phyloP scores from a whole-genome alignment of 2,329 filamentous ascomycete genomes.

The Trichophyton schoenleinii region DNA sequence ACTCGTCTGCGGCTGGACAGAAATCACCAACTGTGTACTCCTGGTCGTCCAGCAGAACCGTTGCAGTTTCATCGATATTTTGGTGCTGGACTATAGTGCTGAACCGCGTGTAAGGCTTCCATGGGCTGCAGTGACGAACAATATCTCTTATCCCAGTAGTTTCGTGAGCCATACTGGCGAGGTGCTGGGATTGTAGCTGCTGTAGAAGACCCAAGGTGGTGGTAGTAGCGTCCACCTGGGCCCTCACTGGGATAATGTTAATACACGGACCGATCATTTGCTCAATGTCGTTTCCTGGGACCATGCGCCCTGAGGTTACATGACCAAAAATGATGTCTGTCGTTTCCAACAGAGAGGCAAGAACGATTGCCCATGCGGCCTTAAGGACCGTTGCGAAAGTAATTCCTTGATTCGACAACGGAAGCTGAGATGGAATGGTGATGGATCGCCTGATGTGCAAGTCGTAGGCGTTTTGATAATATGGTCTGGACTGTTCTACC shows the following conservation, averaged over 20 bases:
- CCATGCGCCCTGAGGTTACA: conserved; percentile 46
- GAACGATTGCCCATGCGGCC: conserved; percentile 46
- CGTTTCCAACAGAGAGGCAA: conserved; percentile 36
- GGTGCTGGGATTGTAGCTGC: conserved; percentile 35
- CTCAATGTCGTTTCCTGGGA: conserved; percentile 38
- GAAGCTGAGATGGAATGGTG: background rate
- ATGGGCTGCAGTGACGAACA: conserved; percentile 29
- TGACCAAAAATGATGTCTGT: conserved; percentile 48
- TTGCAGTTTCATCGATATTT: conserved; percentile 24
- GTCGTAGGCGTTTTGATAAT: background rate
- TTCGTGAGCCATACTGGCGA: conserved; percentile 43
- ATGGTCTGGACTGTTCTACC: background rate
- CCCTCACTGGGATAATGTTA: background rate
- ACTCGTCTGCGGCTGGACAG: conserved; percentile 1
- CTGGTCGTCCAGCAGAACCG: conserved; percentile 26
- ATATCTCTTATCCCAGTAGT: conserved; percentile 44
- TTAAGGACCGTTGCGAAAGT: conserved; percentile 48
- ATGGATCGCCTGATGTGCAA: background rate
- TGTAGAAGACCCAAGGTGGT: conserved; percentile 45
- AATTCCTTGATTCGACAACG: conserved; percentile 30
- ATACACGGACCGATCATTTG: conserved; percentile 32
- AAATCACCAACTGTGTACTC: conserved; percentile 25
- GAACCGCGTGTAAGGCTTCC: conserved; percentile 28
- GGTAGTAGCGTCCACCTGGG: conserved; percentile 15
- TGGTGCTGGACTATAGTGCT: conserved; percentile 30